Conservation (phyloP, 768 basidiomycete genomes). For the Glaciozyma martinii region DNA sequence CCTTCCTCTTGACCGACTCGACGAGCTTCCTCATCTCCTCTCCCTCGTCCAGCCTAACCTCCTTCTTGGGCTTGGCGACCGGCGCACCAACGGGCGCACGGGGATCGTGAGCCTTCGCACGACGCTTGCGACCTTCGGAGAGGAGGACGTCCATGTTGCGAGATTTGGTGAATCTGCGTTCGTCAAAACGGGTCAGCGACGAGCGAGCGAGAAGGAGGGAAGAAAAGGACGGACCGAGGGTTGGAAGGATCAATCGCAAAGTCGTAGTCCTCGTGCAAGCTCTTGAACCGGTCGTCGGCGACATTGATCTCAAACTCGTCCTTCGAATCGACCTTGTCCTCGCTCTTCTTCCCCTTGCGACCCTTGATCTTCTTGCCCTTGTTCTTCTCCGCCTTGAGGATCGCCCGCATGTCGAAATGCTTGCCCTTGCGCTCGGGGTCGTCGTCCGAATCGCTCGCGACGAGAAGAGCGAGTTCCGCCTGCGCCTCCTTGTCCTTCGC, state of each 20-base stretch:
- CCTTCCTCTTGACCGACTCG: constrained; percentile 76
- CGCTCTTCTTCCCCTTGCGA: constrained; percentile 43
- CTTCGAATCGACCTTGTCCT: constrained; percentile 56
- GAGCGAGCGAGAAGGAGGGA: background rate
- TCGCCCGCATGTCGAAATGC: constrained; percentile 87
- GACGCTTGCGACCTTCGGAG: constrained; percentile 67
- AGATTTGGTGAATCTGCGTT: constrained; percentile 75
- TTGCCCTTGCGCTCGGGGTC: constrained; percentile 45
- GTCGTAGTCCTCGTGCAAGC: constrained; percentile 74
- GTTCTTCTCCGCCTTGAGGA: constrained; percentile 74
- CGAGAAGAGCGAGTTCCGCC: constrained; percentile 36
- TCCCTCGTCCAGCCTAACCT: constrained; percentile 31
- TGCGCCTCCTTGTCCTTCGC: constrained; percentile 24
- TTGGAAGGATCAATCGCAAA: constrained; percentile 95
- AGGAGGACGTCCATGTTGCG: constrained; percentile 78
- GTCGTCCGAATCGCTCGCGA: constrained; percentile 52
- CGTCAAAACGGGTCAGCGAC: background rate
- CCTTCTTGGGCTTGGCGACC: constrained; percentile 8
- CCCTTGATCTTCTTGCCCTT: constrained; percentile 39
- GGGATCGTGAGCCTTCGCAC: constrained; percentile 32
- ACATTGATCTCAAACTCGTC: constrained; percentile 75
- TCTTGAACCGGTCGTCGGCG: constrained; percentile 77
- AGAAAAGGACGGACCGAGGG: constrained; percentile 61
- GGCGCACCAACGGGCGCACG: constrained; percentile 35
- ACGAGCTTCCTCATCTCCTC: constrained; percentile 58